Base-by-base conservation (phyloP, 2,329 filamentous ascomycete genomes). In the Macroventuria anomochaeta region DNA sequence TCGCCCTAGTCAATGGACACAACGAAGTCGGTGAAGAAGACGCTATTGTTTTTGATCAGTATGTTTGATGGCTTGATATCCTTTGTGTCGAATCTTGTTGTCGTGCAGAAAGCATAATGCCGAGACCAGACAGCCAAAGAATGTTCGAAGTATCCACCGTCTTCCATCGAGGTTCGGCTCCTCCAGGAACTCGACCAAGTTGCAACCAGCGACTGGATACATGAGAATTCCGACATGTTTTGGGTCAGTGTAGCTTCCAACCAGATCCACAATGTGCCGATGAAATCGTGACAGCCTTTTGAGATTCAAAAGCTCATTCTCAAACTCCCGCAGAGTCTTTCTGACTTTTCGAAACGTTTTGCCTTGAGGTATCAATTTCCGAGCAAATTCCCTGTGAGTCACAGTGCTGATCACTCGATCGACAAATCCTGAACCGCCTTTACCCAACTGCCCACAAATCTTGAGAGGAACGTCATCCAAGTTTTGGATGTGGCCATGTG, bases 191-290 rank as follows among this genome's bases (percentile, higher is more conserved):
- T 31, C 39, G 5, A 4, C 7, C 17, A 42, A 28, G 23, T 64
- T 46, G 23, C 47, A 41, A 5, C 64, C 46, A 3, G 65, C 67
- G 3, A 70, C 61, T 20, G 50, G 68, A 13, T 52, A 52, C 61
- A 72, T 73, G 26, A 76, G 46, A 1, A 76, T 49, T 5, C 64
- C 70, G 13, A 74, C 55, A 28, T 61, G 66, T 4, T 50, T 48
- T 3, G 59, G 50, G 26, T 75, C 72, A 1, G 71, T 74, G 38
- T 71, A 75, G 42, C 67, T 72, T 12, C 58, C 65, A 13, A 68
- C 38, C 2, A 67, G 43, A 13, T 64, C 46, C 5, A 69, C 59
- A 1, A 64, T 51, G 21, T 70, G 66, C 1, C 20, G 23, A 31
- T 69, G 63, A 4, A 10, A 25, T 10, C 12, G 21, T 5, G 33